Evolutionary conservation across 202 grass and related monocot genomes (phyloP).

Genomic region (Hordeum pubiflorum): DNA sequence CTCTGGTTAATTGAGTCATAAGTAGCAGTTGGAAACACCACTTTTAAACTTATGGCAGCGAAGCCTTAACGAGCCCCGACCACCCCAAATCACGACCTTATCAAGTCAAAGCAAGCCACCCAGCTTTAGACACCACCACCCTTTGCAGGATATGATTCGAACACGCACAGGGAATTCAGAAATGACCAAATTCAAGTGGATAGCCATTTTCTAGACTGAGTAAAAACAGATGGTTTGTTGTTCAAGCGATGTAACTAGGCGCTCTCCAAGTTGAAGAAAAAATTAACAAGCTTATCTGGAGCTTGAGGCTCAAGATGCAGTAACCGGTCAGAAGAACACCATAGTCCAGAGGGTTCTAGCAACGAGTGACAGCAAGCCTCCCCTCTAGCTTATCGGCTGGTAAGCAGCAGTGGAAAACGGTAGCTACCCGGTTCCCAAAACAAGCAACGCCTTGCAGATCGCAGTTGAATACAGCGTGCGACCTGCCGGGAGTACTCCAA

Average conservation of each 20-base stretch:
- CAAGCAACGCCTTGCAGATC: background rate
- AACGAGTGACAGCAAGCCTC: background rate
- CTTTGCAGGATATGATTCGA: too few relatives aligned
- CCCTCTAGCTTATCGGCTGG: background rate
- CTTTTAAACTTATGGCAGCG: too few relatives aligned
- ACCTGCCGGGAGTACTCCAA: background rate
- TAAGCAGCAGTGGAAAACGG: background rate
- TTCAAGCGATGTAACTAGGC: background rate
- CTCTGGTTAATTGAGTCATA: too few relatives aligned
- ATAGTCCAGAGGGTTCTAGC: background rate
- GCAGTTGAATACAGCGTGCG: background rate
- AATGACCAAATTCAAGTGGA: too few relatives aligned
- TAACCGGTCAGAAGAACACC: background rate
- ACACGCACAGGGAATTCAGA: too few relatives aligned
- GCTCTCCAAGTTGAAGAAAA: background rate
- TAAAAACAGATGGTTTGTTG: background rate
- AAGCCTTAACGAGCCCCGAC: too few relatives aligned
- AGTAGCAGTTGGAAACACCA: too few relatives aligned
- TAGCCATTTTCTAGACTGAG: too few relatives aligned
- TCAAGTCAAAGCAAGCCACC: background rate
- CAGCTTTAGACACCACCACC: background rate
- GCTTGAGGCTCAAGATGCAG: background rate
- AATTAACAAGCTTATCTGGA: background rate
- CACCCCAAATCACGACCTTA: background rate
- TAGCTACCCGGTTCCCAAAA: too few relatives aligned